Conservation (phyloP, 805 yeast genomes). For the Aciculoconidium aculeatum region DNA sequence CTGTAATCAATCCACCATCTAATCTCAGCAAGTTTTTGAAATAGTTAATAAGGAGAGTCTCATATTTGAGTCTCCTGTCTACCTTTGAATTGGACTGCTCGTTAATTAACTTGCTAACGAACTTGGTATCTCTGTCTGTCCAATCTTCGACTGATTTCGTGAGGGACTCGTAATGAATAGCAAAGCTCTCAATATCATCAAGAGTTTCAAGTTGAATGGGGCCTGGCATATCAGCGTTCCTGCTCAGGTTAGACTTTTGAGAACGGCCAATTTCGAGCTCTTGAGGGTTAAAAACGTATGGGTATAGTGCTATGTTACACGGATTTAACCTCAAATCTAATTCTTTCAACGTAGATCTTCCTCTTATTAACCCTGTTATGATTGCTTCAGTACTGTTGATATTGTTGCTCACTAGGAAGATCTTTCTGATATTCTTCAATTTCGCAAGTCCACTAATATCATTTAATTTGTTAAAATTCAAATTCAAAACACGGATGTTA, state of each 20-base stretch:
- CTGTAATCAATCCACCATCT: constrained; percentile 28
- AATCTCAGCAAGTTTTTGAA: constrained; percentile 28
- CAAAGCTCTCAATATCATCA: constrained; percentile 49
- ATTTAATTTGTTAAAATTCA: constrained; percentile 43
- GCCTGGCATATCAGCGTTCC: constrained; percentile 14
- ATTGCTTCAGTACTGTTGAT: constrained; percentile 29
- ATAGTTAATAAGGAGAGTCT: constrained; percentile 28
- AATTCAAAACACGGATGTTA: constrained; percentile 40
- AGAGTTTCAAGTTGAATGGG: constrained; percentile 40
- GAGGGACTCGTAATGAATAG: constrained; percentile 40
- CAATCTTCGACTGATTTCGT: constrained; percentile 35
- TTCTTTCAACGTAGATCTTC: constrained; percentile 28
- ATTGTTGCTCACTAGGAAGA: constrained; percentile 43
- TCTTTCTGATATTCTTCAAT: constrained; percentile 29
- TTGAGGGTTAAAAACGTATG: constrained; percentile 47
- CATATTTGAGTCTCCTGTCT: constrained; percentile 26
- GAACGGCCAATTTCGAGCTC: constrained; percentile 22
- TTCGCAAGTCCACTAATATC: constrained; percentile 28
- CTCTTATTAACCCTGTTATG: constrained; percentile 23
- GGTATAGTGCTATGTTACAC: constrained; percentile 41
- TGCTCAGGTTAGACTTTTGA: constrained; percentile 6
- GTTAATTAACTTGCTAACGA: constrained; percentile 17
- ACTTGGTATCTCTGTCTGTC: constrained; percentile 31
- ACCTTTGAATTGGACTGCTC: constrained; percentile 14
- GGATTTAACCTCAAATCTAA: constrained; percentile 49